These are phyloP conservation scores for Taiwanofungus camphoratus DNA, from an alignment of 1,284 basidiomycete genomes.

Conservation along the genomic window DNA sequence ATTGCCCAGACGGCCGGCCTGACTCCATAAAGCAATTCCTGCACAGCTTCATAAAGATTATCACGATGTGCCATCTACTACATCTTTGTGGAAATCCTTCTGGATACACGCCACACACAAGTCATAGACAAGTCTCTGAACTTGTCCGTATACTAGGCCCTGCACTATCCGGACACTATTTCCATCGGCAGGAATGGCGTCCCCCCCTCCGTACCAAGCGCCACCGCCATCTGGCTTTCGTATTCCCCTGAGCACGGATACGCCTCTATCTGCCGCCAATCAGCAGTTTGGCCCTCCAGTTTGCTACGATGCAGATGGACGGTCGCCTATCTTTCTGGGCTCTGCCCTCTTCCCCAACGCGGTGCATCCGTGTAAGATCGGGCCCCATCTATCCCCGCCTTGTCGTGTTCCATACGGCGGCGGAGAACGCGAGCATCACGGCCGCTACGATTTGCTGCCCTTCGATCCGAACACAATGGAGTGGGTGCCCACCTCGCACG, in stretches of 20 bases:
- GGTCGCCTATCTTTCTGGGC: conserved; percentile 59
- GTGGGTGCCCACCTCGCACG: conserved; percentile 55
- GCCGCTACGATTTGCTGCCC: conserved; percentile 66
- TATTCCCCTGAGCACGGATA: conserved; percentile 41
- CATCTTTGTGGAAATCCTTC: too few relatives aligned
- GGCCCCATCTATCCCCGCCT: conserved; percentile 44
- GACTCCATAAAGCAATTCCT: background rate
- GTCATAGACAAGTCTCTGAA: too few relatives aligned
- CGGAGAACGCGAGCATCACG: conserved; percentile 49
- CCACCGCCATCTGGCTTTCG: conserved; percentile 58
- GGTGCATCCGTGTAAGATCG: conserved; percentile 79
- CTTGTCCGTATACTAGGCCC: too few relatives aligned
- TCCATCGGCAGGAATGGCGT: too few relatives aligned
- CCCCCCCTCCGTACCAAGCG: conserved; percentile 15
- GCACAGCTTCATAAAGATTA: background rate
- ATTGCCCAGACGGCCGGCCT: background rate
- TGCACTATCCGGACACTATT: too few relatives aligned
- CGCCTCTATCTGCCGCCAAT: conserved; percentile 41
- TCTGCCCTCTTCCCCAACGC: conserved; percentile 60
- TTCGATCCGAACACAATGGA: conserved; percentile 64
- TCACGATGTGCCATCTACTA: too few relatives aligned
- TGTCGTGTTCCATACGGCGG: conserved; percentile 62
- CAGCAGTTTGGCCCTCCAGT: conserved; percentile 41
- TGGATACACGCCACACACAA: too few relatives aligned
- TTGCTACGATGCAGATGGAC: conserved; percentile 47